Conservation (phyloP, 139 green algal genomes). For the Astrephomene gubernaculifera region DNA sequence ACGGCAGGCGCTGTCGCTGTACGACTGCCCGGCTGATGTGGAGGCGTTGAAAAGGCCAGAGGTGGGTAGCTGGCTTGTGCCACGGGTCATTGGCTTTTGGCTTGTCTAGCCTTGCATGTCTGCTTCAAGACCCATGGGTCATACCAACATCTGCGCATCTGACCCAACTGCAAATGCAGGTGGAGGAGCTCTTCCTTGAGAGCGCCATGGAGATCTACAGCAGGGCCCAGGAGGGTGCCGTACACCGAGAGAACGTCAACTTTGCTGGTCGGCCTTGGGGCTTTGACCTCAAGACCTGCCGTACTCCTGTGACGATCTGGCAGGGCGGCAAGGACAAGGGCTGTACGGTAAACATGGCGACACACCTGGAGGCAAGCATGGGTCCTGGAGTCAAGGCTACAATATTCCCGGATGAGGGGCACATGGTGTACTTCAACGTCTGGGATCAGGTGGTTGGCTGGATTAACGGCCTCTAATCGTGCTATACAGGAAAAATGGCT, state of each 20-base stretch:
- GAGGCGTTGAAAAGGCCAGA: constrained; percentile 4
- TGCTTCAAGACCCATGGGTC: not conserved
- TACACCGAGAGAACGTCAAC: not conserved
- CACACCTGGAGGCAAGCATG: not conserved
- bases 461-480: constrained; percentile 10
- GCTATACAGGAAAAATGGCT: too few relatives aligned
- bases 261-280: not conserved
- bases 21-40: not conserved
- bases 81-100: not conserved
- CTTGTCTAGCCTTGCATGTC: not conserved
- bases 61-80: not conserved
- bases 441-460: constrained; percentile 19
- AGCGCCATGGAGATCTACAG: constrained; percentile 23
- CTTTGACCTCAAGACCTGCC: not conserved
- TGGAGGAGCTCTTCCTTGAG: constrained; percentile 24
- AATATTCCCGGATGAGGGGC: not conserved
- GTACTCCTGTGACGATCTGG: not conserved
- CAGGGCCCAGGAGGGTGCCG: constrained; percentile 8
- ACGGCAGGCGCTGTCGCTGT: not conserved
- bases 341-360: constrained; percentile 6
- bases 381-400: not conserved
- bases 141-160: not conserved
- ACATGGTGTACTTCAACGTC: constrained; percentile 28
- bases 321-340: constrained; percentile 29
- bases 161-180: not conserved